Percentiles rank a stretch among this genome's conserved stretches.
Evolutionary conservation across 257 asterid species (phyloP).

Genomic region (Cynanchum wilfordii): DNA sequence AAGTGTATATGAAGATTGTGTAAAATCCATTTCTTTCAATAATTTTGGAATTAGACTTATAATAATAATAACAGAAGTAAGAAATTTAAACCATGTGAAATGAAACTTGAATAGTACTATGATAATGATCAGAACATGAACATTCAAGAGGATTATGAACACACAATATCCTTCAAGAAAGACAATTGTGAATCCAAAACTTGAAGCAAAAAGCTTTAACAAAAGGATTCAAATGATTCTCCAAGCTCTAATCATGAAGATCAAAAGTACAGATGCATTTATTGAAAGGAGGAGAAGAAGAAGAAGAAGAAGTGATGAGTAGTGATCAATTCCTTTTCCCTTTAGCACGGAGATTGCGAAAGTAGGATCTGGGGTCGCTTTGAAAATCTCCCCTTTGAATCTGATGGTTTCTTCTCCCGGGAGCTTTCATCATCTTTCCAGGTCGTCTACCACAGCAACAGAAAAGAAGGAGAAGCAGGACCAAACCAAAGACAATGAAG

Average conservation of each 20-base stretch:
- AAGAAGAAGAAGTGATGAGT: background rate
- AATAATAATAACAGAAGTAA: too few species aligned
- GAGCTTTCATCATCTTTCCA: slow-evolving; percentile 43
- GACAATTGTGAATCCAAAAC: too few species aligned
- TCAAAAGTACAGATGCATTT: background rate
- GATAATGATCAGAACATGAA: too few species aligned
- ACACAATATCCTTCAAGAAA: too few species aligned
- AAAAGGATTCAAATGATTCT: background rate
- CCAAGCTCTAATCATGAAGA: background rate
- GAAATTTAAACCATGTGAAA: background rate
- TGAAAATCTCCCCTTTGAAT: slow-evolving; percentile 30
- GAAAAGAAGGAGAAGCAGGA: slow-evolving; percentile 7
- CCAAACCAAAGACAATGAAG: slow-evolving; percentile 6
- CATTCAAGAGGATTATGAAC: too few species aligned
- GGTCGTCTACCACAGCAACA: background rate
- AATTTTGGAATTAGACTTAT: background rate
- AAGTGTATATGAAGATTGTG: background rate
- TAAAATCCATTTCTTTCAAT: background rate
- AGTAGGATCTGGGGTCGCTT: slow-evolving; percentile 25
- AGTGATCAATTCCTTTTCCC: background rate
- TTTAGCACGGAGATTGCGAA: slow-evolving; percentile 16
- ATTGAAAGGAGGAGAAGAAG: background rate
- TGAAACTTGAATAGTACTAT: background rate
- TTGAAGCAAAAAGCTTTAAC: background rate
- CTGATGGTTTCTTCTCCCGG: slow-evolving; percentile 27